A percentile compares a stretch with the other conserved stretches of the same genome.
These are phyloP conservation scores for Ricinus communis DNA, from an alignment of 345 rosid genomes.

Conservation along the genomic window DNA sequence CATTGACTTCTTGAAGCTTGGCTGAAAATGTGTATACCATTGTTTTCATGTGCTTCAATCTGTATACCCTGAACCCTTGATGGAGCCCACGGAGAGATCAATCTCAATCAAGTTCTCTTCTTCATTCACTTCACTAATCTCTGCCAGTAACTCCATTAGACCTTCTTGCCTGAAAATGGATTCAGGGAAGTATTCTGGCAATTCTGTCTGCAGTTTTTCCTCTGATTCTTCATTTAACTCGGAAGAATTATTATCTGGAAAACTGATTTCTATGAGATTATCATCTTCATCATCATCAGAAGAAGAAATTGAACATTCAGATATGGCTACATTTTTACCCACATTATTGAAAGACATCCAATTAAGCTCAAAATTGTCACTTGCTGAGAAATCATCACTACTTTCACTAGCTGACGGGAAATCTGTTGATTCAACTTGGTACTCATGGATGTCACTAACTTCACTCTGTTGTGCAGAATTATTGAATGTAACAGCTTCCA, in stretches of 20 bases:
- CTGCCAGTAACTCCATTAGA: constrained; percentile 44
- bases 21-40: too few species aligned
- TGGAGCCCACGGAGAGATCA: constrained; percentile 73
- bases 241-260: constrained; percentile 34
- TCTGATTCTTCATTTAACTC: constrained; percentile 24
- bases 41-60: constrained; percentile 23
- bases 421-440: constrained; percentile 29
- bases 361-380: constrained; percentile 27
- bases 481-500: constrained; percentile 12
- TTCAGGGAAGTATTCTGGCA: constrained; percentile 30
- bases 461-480: constrained; percentile 24
- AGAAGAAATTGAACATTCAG: constrained; percentile 27
- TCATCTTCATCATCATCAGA: constrained; percentile 49
- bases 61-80: constrained; percentile 45
- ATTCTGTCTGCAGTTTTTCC: constrained; percentile 22
- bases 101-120: constrained; percentile 80
- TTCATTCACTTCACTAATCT: constrained; percentile 50
- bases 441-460: constrained; percentile 18
- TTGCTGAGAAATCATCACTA: constrained; percentile 26
- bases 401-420: constrained; percentile 39
- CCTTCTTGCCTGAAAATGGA: constrained; percentile 37
- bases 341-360: constrained; percentile 26
- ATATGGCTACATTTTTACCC: constrained; percentile 22
- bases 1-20: neutral
- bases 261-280: constrained; percentile 59